A percentile compares a stretch with the other conserved stretches of the same genome.
These are phyloP conservation scores for Boechera retrofracta DNA, from an alignment of 345 rosid species.

Conservation along the genomic window DNA sequence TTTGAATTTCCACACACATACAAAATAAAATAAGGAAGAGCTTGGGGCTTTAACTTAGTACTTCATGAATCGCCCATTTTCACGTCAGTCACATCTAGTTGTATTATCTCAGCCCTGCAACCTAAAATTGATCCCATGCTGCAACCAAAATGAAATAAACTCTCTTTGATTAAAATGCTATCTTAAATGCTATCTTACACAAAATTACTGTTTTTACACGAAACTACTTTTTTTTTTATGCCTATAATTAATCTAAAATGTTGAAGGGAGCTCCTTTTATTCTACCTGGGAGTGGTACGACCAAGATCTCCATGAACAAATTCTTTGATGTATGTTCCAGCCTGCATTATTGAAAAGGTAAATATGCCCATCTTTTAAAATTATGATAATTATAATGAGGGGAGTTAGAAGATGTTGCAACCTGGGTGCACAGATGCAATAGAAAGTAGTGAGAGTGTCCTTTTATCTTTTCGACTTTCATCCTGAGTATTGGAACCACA, in stretches of 20 bases:
- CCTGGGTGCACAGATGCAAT: constrained; percentile 95
- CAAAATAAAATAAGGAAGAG: constrained; percentile 2
- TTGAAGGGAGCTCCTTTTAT: background rate
- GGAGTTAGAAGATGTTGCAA: constrained; percentile 37
- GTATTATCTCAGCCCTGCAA: constrained; percentile 92
- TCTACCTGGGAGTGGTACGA: constrained; percentile 87
- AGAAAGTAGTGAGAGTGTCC: constrained; percentile 82
- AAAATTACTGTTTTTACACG: background rate
- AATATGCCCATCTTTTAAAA: background rate
- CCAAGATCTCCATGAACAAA: constrained; percentile 98
- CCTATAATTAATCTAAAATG: background rate
- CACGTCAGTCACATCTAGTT: constrained; percentile 88
- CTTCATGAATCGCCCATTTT: constrained; percentile 79
- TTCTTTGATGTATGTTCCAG: constrained; percentile 97
- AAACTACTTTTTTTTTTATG: background rate
- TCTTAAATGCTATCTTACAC: background rate
- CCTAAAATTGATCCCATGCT: constrained; percentile 85
- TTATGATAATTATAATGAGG: background rate
- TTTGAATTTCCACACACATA: background rate
- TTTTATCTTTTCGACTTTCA: constrained; percentile 80
- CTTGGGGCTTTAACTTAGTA: background rate
- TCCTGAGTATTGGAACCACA: constrained; percentile 55
- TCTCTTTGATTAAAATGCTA: constrained; percentile 9
- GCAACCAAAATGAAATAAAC: constrained; percentile 36
- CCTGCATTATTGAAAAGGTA: constrained; percentile 55